phyloP scores from a whole-genome alignment of 2,329 filamentous ascomycete species.

The Zasmidium cellare region DNA sequence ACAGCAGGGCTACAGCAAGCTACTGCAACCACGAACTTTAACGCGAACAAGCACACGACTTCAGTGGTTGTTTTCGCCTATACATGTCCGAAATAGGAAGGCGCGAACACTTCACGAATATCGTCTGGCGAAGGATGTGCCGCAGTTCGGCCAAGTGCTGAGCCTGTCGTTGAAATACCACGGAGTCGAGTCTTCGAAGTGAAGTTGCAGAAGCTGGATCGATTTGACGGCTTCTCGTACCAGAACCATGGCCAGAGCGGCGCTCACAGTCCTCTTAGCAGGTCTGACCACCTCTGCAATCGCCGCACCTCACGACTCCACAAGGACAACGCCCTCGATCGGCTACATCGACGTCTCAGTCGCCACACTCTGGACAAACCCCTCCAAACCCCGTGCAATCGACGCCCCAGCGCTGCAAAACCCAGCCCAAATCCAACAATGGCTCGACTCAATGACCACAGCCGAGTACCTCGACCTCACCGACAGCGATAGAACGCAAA shows the following conservation, averaged over 20 bases:
- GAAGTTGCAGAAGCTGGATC: neutral
- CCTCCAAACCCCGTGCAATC: neutral
- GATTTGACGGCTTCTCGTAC: neutral
- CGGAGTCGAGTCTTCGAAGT: neutral
- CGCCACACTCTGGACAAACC: neutral
- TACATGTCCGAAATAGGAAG: neutral
- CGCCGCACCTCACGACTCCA: neutral
- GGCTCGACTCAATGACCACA: neutral
- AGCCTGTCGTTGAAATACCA: neutral
- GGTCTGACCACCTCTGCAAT: neutral
- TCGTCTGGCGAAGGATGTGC: neutral
- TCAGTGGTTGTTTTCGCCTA: neutral
- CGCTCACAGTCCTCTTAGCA: neutral
- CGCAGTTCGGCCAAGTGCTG: neutral
- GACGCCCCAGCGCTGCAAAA: neutral
- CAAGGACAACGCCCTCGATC: neutral
- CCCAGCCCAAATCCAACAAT: neutral
- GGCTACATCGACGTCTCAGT: neutral
- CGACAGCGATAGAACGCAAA: neutral
- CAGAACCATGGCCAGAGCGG: neutral
- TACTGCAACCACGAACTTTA: neutral
- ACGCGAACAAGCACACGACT: neutral
- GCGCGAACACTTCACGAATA: neutral
- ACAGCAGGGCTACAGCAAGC: neutral
- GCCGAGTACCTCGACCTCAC: neutral